Evolutionary conservation across 768 basidiomycete species (phyloP).

Genomic region (Pleurotus citrinopileatus): DNA sequence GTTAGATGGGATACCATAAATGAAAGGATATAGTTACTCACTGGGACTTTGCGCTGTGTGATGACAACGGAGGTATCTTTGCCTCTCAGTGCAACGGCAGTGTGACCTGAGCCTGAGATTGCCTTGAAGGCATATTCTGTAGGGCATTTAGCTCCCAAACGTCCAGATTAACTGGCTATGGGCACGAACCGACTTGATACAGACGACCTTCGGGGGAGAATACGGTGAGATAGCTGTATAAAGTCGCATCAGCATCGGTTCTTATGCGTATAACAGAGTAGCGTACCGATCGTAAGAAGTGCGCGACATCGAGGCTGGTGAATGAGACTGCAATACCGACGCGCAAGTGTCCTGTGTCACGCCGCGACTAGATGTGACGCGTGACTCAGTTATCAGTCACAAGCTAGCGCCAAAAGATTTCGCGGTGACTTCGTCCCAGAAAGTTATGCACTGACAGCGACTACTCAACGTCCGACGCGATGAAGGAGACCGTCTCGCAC

Average conservation of each 20-base stretch:
- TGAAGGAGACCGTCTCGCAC: conserved; percentile 83
- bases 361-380: conserved; percentile 24
- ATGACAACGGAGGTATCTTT: conserved; percentile 95
- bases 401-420: background rate
- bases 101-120: conserved; percentile 95
- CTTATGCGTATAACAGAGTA: background rate
- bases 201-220: conserved; percentile 97
- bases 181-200: conserved; percentile 91
- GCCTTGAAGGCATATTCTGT: conserved; percentile 99
- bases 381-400: conserved; percentile 1
- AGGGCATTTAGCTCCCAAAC: background rate
- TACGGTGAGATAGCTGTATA: conserved; percentile 83
- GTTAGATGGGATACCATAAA: background rate
- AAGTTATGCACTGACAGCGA: background rate
- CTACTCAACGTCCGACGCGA: conserved; percentile 22
- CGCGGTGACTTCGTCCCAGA: background rate
- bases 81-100: conserved; percentile 88
- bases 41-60: conserved; percentile 98
- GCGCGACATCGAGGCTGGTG: conserved; percentile 70
- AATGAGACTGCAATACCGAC: conserved; percentile 27
- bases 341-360: conserved; percentile 54
- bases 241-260: background rate
- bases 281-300: conserved; percentile 88
- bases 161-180: conserved; percentile 7
- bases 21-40: conserved; percentile 37